Evolutionary conservation across 257 asterid genomes (phyloP).

Genomic region (Solanum verrucosum): DNA sequence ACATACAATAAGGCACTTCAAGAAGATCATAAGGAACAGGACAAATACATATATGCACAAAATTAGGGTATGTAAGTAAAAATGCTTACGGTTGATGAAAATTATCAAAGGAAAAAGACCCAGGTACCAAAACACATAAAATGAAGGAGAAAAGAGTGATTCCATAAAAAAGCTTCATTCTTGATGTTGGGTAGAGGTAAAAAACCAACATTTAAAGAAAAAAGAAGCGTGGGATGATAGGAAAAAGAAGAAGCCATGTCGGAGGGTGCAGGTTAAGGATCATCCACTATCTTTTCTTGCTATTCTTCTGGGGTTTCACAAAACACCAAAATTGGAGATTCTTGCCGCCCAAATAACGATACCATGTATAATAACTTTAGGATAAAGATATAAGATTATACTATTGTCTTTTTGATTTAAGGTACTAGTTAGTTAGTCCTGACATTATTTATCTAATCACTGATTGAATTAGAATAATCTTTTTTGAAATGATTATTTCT

Average conservation of each 20-base stretch:
- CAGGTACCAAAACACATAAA: slow-evolving; percentile 34
- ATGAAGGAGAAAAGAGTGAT: slow-evolving; percentile 26
- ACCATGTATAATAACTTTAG: too few species aligned
- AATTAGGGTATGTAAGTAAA: background rate
- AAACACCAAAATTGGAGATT: background rate
- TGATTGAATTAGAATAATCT: too few species aligned
- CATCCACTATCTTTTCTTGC: background rate
- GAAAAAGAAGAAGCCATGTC: slow-evolving; percentile 13
- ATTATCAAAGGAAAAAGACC: slow-evolving; percentile 40
- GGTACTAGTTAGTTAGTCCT: too few species aligned
- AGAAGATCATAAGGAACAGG: background rate
- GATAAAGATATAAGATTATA: too few species aligned
- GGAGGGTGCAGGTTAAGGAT: slow-evolving; percentile 23
- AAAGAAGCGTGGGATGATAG: slow-evolving; percentile 15
- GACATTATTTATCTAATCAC: too few species aligned
- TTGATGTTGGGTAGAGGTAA: slow-evolving; percentile 28
- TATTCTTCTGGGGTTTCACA: background rate
- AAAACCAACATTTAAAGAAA: slow-evolving; percentile 1
- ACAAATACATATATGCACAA: too few species aligned
- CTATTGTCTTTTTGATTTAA: too few species aligned
- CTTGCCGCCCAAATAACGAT: background rate
- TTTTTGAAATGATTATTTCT: too few species aligned
- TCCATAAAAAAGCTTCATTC: slow-evolving; percentile 41
- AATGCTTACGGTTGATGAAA: slow-evolving; percentile 77
- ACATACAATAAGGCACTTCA: background rate